These are phyloP conservation scores for Mortierella sp. DNA, from an alignment of 371 early-diverging fungal genomes.

Conservation along the genomic window DNA sequence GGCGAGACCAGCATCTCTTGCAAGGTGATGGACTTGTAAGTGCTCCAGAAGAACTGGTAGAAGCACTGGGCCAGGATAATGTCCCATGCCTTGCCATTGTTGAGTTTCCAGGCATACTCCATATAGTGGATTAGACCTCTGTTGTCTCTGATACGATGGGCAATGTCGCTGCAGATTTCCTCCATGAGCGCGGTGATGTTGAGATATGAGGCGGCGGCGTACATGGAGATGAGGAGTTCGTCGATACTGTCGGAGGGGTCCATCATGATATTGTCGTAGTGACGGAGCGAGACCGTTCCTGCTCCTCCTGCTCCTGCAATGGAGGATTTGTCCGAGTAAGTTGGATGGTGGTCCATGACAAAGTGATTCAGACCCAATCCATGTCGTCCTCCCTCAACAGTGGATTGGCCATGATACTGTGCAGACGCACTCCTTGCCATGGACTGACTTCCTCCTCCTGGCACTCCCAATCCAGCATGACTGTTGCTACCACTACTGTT, in stretches of 20 bases:
- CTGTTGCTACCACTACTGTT: neutral
- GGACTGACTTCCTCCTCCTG: neutral
- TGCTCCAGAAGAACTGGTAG: conserved; percentile 54
- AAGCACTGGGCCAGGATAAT: conserved; percentile 53
- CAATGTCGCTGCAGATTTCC: conserved; percentile 53
- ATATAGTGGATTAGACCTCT: conserved; percentile 54
- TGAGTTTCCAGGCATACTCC: conserved; percentile 56
- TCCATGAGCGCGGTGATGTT: conserved; percentile 49
- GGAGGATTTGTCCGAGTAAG: conserved; percentile 7
- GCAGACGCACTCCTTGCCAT: conserved; percentile 19
- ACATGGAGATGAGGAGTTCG: conserved; percentile 55
- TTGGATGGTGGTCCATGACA: neutral
- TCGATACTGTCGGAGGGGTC: conserved; percentile 55
- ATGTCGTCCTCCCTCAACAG: conserved; percentile 13
- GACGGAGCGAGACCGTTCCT: conserved; percentile 2
- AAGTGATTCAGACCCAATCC: conserved; percentile 19
- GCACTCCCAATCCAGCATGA: neutral
- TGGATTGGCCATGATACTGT: conserved; percentile 9
- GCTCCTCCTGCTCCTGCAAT: neutral
- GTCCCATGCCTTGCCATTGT: conserved; percentile 55
- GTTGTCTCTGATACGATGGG: conserved; percentile 41
- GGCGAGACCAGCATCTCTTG: conserved; percentile 53
- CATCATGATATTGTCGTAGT: conserved; percentile 41
- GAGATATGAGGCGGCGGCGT: conserved; percentile 51
- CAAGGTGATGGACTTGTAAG: conserved; percentile 33